A percentile compares a stretch with the other conserved stretches of the same genome.
phyloP scores from a whole-genome alignment of 225 moss, liverwort and hornwort genomes.

The Neckera pumila region DNA sequence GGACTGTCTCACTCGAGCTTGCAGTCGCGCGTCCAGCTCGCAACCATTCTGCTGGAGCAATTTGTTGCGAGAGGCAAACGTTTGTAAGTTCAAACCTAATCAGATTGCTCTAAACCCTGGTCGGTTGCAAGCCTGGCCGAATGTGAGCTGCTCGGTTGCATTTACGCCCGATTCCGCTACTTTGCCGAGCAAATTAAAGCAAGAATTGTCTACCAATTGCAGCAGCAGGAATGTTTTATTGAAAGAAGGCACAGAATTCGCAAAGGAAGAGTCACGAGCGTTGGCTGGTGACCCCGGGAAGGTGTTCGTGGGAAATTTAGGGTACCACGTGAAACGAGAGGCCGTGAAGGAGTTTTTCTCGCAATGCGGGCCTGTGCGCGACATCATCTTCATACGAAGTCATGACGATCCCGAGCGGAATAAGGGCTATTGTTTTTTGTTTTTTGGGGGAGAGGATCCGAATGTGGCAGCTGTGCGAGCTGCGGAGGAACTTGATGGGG shows the following conservation, averaged over 20 bases:
- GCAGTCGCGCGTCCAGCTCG: background rate
- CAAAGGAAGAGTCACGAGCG: background rate
- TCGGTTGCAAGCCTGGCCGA: background rate
- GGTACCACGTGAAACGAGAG: slow-evolving; percentile 34
- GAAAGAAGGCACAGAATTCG: background rate
- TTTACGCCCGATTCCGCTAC: background rate
- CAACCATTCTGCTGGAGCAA: background rate
- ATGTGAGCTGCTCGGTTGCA: slow-evolving; percentile 13
- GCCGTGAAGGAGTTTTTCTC: slow-evolving; percentile 38
- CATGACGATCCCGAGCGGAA: slow-evolving; percentile 51
- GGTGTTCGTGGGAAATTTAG: slow-evolving; percentile 62
- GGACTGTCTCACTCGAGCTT: slow-evolving; percentile 1
- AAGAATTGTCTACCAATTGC: background rate
- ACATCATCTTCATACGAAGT: slow-evolving; percentile 61
- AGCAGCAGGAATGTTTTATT: background rate
- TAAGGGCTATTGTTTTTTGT: slow-evolving; percentile 66
- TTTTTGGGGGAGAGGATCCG: slow-evolving; percentile 54
- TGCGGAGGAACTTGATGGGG: slow-evolving; percentile 50
- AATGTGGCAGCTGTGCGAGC: slow-evolving; percentile 45
- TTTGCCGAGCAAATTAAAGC: background rate
- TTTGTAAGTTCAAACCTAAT: background rate
- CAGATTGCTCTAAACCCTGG: background rate
- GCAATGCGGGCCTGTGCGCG: slow-evolving; percentile 58
- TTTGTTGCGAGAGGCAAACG: background rate
- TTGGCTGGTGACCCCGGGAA: slow-evolving; percentile 44